phyloP scores from a whole-genome alignment of 2,329 filamentous ascomycete genomes.

The Ramichloridium luteum region DNA sequence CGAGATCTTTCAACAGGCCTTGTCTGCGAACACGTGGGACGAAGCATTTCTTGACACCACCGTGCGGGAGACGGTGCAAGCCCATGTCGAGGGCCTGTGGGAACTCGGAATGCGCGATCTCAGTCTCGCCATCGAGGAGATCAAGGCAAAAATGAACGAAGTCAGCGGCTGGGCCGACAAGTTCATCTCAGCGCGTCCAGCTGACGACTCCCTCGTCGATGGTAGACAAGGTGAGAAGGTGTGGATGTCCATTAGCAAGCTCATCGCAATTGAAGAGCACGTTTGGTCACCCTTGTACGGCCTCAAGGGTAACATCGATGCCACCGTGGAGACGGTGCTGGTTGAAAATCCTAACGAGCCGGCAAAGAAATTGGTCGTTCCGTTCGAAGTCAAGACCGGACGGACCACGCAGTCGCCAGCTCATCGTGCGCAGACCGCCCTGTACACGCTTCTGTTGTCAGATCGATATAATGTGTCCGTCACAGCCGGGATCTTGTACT shows the following conservation, averaged over 20 bases:
- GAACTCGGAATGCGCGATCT: constrained; percentile 62
- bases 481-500: constrained; percentile 82
- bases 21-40: constrained; percentile 75
- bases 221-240: constrained; percentile 66
- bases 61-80: constrained; percentile 57
- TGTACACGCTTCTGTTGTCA: constrained; percentile 85
- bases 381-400: constrained; percentile 92
- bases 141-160: constrained; percentile 72
- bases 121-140: constrained; percentile 61
- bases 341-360: constrained; percentile 53
- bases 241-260: constrained; percentile 77
- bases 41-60: constrained; percentile 50
- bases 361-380: constrained; percentile 54
- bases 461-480: constrained; percentile 93
- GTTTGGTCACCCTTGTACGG: constrained; percentile 98
- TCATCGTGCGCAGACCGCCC: constrained; percentile 84
- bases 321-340: constrained; percentile 81
- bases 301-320: constrained; percentile 94
- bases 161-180: constrained; percentile 70
- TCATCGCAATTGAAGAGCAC: constrained; percentile 94
- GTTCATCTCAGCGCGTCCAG: constrained; percentile 63
- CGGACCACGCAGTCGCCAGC: constrained; percentile 63
- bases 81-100: constrained; percentile 80
- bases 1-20: constrained; percentile 84
- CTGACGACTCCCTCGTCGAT: constrained; percentile 60